phyloP scores from a whole-genome alignment of 1,284 basidiomycete genomes.

The Volvariella volvacea region DNA sequence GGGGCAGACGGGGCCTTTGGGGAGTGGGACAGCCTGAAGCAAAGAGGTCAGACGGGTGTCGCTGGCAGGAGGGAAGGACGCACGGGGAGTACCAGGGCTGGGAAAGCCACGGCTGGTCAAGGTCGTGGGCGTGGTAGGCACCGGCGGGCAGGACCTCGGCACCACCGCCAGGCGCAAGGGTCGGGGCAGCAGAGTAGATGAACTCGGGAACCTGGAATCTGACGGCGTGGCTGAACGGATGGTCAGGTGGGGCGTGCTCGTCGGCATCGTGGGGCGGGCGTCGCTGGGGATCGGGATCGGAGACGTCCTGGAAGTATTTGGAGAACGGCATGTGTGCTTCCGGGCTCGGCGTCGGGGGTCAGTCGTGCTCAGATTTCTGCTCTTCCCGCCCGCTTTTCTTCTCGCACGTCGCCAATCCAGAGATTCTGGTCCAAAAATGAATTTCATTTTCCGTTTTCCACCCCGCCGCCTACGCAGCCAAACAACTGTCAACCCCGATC shows the following conservation, averaged over 20 bases:
- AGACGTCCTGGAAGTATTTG: slow-evolving; percentile 11
- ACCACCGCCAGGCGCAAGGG: slow-evolving; percentile 56
- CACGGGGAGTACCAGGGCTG: no score
- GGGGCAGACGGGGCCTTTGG: no score
- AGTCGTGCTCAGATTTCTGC: no score
- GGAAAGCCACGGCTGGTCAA: slow-evolving; percentile 16
- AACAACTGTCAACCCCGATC: not conserved
- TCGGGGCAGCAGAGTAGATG: slow-evolving; percentile 46
- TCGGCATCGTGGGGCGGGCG: not conserved
- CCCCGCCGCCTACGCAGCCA: not conserved
- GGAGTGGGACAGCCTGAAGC: no score
- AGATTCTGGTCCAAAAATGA: not conserved
- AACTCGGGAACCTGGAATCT: slow-evolving; percentile 63
- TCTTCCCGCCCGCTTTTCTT: no score
- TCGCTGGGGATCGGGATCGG: not conserved
- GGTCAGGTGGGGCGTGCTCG: slow-evolving; percentile 10
- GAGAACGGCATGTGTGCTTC: slow-evolving; percentile 13
- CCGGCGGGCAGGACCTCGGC: slow-evolving; percentile 57
- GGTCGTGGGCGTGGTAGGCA: slow-evolving; percentile 20
- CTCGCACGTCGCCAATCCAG: no score
- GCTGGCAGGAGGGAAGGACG: no score
- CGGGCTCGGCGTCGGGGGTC: not conserved
- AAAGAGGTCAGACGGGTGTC: no score
- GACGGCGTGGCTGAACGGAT: slow-evolving; percentile 31
- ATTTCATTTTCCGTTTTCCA: not conserved